These are phyloP conservation scores for Xanthoceras sorbifolium DNA, from an alignment of 345 rosid species.

Conservation along the genomic window DNA sequence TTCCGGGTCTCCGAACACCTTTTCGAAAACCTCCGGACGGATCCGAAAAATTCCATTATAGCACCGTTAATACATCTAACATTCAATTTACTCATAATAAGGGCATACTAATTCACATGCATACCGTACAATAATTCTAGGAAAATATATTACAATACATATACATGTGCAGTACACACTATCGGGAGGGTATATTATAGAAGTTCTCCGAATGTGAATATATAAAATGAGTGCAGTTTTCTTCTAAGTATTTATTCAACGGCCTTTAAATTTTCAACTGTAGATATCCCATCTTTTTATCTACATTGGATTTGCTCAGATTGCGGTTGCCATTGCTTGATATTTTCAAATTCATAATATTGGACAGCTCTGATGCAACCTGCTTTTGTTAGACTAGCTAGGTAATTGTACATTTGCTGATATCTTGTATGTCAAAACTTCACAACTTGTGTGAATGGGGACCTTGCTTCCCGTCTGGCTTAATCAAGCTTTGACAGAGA, in stretches of 20 bases:
- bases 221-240: not conserved
- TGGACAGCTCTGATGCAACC: not conserved
- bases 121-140: too few species aligned
- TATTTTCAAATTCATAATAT: too few species aligned
- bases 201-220: not conserved
- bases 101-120: too few species aligned
- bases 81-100: too few species aligned
- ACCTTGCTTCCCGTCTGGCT: not conserved
- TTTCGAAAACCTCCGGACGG: too few species aligned
- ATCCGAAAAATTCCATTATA: too few species aligned
- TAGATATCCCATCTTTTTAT: not conserved
- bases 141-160: too few species aligned
- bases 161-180: too few species aligned
- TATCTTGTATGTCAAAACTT: not conserved
- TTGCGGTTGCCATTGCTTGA: not conserved
- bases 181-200: too few species aligned
- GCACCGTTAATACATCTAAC: too few species aligned
- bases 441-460: constrained; percentile 7
- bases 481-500: not conserved
- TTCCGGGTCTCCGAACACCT: too few species aligned
- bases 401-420: not conserved
- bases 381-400: not conserved
- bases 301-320: not conserved
- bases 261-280: not conserved
- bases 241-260: not conserved